A percentile compares a stretch with the other conserved stretches of the same genome.
These are phyloP conservation scores for Talaromyces adpressus DNA, from an alignment of 495 filamentous ascomycete species.

Conservation along the genomic window DNA sequence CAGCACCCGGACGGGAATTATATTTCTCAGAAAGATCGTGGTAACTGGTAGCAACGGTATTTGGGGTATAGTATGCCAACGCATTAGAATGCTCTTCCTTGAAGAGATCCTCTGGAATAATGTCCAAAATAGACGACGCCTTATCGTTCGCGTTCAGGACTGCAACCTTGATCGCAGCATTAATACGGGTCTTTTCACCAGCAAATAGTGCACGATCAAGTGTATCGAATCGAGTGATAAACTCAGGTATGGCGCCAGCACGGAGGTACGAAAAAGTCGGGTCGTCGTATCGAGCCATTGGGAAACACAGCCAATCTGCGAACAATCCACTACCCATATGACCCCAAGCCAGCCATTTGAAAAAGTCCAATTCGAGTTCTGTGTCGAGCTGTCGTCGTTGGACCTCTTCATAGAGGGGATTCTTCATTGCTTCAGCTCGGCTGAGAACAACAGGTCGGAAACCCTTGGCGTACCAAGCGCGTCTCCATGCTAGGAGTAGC, in stretches of 20 bases:
- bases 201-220: conserved; percentile 67
- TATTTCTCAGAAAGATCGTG: conserved; percentile 57
- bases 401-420: conserved; percentile 59
- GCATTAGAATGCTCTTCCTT: conserved; percentile 56
- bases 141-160: conserved; percentile 42
- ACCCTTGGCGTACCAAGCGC: conserved; percentile 91
- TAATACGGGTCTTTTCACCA: conserved; percentile 59
- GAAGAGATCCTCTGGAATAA: conserved; percentile 52
- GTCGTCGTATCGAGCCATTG: conserved; percentile 79
- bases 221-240: conserved; percentile 66
- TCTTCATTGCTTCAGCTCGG: conserved; percentile 75
- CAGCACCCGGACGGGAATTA: conserved; percentile 42
- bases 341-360: conserved; percentile 89
- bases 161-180: conserved; percentile 58
- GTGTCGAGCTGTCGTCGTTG: conserved; percentile 42
- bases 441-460: conserved; percentile 81
- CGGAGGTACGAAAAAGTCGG: conserved; percentile 62
- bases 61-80: conserved; percentile 71
- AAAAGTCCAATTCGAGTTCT: conserved; percentile 62
- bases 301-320: conserved; percentile 69
- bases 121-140: conserved; percentile 50
- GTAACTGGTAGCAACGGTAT: conserved; percentile 56
- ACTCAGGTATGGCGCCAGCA: conserved; percentile 58
- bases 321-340: conserved; percentile 85
- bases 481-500: conserved; percentile 78